Evolutionary conservation across 2,329 filamentous ascomycete genomes (phyloP).

Genomic region (Ophiostoma pallidulum): DNA sequence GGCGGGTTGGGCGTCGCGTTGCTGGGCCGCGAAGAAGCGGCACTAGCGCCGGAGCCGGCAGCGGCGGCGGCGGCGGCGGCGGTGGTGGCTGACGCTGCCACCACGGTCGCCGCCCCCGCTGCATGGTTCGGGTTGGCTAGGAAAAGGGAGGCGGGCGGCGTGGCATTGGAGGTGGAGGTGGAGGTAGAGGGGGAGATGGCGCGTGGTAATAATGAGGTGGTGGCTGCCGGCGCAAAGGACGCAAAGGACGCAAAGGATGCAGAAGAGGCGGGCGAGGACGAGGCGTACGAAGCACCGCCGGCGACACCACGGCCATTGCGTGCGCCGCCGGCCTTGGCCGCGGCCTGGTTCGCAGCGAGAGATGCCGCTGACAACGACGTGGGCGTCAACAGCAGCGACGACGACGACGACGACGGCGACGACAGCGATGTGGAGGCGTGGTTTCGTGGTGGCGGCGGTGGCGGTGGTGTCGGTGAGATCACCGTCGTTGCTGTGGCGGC

Average conservation of each 20-base stretch:
- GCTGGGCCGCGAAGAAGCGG: too few relatives aligned
- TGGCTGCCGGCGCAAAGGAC: neutral
- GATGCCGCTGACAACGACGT: conserved; percentile 10
- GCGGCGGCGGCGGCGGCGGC: conserved; percentile 19
- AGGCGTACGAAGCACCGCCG: too few relatives aligned
- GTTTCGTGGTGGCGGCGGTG: conserved; percentile 11
- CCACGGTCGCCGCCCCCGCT: neutral
- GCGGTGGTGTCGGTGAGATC: conserved; percentile 5
- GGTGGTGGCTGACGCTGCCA: neutral
- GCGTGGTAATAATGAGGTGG: neutral
- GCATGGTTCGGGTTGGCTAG: neutral
- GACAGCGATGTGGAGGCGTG: conserved; percentile 6
- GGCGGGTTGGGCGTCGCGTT: conserved; percentile 19
- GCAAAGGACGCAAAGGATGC: neutral
- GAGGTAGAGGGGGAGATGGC: neutral
- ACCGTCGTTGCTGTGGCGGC: neutral
- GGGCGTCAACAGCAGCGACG: conserved; percentile 10
- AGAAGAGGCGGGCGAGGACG: too few relatives aligned
- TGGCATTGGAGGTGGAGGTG: neutral
- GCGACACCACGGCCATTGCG: neutral
- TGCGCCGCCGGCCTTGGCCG: neutral
- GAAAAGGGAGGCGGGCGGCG: neutral
- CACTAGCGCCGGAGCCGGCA: too few relatives aligned
- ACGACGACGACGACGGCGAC: conserved; percentile 4
- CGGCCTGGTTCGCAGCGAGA: conserved; percentile 5